Evolutionary conservation across 1,284 basidiomycete genomes (phyloP).

Genomic region (Ustilago crameri): DNA sequence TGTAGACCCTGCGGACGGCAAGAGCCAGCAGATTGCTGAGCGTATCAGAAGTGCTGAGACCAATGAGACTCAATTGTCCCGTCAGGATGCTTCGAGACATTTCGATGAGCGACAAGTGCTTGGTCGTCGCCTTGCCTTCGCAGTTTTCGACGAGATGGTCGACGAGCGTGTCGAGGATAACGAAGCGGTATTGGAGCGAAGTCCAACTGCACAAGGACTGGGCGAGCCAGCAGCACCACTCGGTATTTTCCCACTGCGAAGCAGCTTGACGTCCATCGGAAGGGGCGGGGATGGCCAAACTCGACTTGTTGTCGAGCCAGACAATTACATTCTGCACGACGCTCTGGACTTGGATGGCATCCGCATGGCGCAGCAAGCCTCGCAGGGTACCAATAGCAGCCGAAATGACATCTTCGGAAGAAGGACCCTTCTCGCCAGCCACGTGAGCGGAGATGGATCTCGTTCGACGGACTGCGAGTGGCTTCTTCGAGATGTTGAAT

Average conservation of each 20-base stretch:
- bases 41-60: slow-evolving; percentile 89
- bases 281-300: slow-evolving; percentile 20
- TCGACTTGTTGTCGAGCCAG: slow-evolving; percentile 58
- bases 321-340: slow-evolving; percentile 76
- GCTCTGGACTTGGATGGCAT: slow-evolving; percentile 78
- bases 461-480: slow-evolving; percentile 80
- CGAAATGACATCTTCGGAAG: slow-evolving; percentile 78
- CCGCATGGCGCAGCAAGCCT: slow-evolving; percentile 80
- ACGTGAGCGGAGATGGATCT: slow-evolving; percentile 86
- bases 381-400: slow-evolving; percentile 80
- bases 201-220: slow-evolving; percentile 82
- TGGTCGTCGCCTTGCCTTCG: slow-evolving; percentile 73
- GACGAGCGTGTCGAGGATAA: slow-evolving; percentile 84
- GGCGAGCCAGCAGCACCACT: slow-evolving; percentile 85
- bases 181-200: slow-evolving; percentile 90
- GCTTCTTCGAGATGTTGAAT: slow-evolving; percentile 79
- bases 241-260: slow-evolving; percentile 77
- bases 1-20: slow-evolving; percentile 77
- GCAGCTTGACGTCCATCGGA: slow-evolving; percentile 25
- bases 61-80: slow-evolving; percentile 83
- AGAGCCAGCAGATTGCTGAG: slow-evolving; percentile 74
- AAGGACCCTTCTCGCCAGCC: slow-evolving; percentile 86
- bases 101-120: slow-evolving; percentile 78
- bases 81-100: slow-evolving; percentile 86
- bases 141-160: slow-evolving; percentile 80